Evolutionary conservation across 495 filamentous ascomycete genomes (phyloP).

Genomic region (Penicillium simplicissimum): DNA sequence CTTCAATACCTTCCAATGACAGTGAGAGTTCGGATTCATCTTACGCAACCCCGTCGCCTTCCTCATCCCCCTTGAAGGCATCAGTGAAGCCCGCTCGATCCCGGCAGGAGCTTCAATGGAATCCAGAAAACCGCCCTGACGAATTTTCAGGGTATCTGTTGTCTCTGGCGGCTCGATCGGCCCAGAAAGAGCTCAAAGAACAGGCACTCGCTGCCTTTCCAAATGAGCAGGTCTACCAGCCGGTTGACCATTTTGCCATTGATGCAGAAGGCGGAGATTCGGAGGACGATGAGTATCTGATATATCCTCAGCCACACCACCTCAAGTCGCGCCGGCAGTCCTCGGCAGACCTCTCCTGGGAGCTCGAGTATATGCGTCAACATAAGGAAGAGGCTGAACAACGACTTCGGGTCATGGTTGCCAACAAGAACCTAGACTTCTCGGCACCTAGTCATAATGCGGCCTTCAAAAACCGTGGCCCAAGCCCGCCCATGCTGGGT

Average conservation of each 20-base stretch:
- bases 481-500: conserved; percentile 83
- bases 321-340: conserved; percentile 44
- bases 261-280: conserved; percentile 52
- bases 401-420: conserved; percentile 33
- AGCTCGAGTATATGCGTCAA: conserved; percentile 50
- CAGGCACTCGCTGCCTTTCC: conserved; percentile 71
- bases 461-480: conserved; percentile 51
- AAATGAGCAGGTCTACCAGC: conserved; percentile 63
- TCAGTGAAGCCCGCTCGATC: conserved; percentile 12
- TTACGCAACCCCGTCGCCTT: conserved; percentile 48
- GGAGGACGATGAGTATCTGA: conserved; percentile 33
- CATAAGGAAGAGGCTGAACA: conserved; percentile 50
- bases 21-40: conserved; percentile 54
- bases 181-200: conserved; percentile 70
- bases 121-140: conserved; percentile 64
- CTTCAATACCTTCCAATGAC: conserved; percentile 55
- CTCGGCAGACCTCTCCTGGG: conserved; percentile 51
- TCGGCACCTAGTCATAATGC: conserved; percentile 45
- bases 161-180: conserved; percentile 71
- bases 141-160: conserved; percentile 73
- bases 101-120: conserved; percentile 44
- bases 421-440: conserved; percentile 18
- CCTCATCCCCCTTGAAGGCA: conserved; percentile 47
- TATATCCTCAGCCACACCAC: conserved; percentile 40
- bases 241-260: conserved; percentile 60